phyloP scores from a whole-genome alignment of 2,329 filamentous ascomycete species.

The Bipolaris sorokiniana region DNA sequence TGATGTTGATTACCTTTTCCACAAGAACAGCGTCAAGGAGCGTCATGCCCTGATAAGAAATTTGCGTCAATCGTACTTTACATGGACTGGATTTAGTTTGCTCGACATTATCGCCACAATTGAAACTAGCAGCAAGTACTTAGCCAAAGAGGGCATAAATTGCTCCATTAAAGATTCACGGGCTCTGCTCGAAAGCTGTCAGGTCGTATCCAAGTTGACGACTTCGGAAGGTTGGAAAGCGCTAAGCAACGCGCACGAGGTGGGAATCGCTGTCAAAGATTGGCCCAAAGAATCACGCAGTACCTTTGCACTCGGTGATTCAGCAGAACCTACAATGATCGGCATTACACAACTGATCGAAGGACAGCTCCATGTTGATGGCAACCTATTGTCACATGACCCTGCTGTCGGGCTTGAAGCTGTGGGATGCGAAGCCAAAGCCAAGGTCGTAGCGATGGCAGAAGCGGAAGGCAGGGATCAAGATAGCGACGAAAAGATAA shows the following conservation, averaged over 20 bases:
- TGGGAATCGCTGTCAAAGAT: slow-evolving; percentile 73
- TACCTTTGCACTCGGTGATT: slow-evolving; percentile 69
- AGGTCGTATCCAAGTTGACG: slow-evolving; percentile 65
- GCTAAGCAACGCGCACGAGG: slow-evolving; percentile 74
- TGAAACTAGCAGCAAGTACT: slow-evolving; percentile 70
- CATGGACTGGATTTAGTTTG: slow-evolving; percentile 76
- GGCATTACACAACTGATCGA: slow-evolving; percentile 63
- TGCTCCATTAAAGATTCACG: slow-evolving; percentile 67
- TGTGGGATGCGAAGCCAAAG: slow-evolving; percentile 39
- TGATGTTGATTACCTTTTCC: slow-evolving; percentile 88
- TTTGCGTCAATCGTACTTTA: slow-evolving; percentile 82
- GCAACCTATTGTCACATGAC: slow-evolving; percentile 32
- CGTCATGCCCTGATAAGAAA: slow-evolving; percentile 76
- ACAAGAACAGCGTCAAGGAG: slow-evolving; percentile 71
- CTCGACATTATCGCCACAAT: slow-evolving; percentile 69
- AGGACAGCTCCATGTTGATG: slow-evolving; percentile 62
- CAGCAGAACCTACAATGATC: slow-evolving; percentile 59
- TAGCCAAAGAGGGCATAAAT: slow-evolving; percentile 65
- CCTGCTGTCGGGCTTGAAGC: slow-evolving; percentile 33
- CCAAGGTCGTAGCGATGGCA: slow-evolving; percentile 31
- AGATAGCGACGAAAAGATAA: slow-evolving; percentile 6
- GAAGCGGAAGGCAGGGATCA: slow-evolving; percentile 29
- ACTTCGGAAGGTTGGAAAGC: slow-evolving; percentile 68
- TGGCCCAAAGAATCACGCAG: slow-evolving; percentile 68
- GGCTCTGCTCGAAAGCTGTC: slow-evolving; percentile 69